Base-by-base conservation (phyloP, 345 rosid species). In the Bretschneidera sinensis region DNA sequence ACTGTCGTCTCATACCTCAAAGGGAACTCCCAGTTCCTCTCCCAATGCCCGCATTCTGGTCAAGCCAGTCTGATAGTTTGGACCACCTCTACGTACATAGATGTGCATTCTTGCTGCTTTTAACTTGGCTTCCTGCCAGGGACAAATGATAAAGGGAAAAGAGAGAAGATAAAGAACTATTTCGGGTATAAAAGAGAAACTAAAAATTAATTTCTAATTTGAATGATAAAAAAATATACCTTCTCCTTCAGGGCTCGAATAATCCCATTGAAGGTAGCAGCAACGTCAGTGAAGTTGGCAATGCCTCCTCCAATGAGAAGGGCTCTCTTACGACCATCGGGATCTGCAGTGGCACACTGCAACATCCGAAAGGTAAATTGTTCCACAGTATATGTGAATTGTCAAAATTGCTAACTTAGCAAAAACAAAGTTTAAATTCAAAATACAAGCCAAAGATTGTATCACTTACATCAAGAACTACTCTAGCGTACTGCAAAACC, bases 221-320 rank as follows among this genome's bases (percentile, higher is more conserved):
- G 28, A n/a, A n/a, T 17, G 18, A 7, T 31, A 51, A 21, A 2
- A 22, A 52, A 69, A 9, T 0, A 1, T 69, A 94, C 99, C 89
- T 94, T 94, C 70, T 94, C 99, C 58, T 82, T 88, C 47, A 94
- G 66, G 49, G 99, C 97, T 64, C 87, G 76, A 62, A 94, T 86
- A 50, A 95, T 95, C 55, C 97, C 97, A 31, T 77, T 95, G 71
- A 95, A 95, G 24, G 99, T 95, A 65, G 97, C 87, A 43, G 92
- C 97, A 52, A 95, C 99, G 24, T 95, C 97, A 0, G 97, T 95
- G 73, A 95, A 95, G 66, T 95, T 95, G 45, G 99, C 97, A 34
- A 91, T 95, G 63, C 99, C 97, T 14, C 99, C 99, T 68, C 99
- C 99, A 52, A 95, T 80, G 20, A 95, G 77, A 70, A 91, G 89